A percentile compares a stretch with the other conserved stretches of the same genome.
phyloP scores from a whole-genome alignment of 768 basidiomycete genomes.

The Xerocomellus chrysenteron region DNA sequence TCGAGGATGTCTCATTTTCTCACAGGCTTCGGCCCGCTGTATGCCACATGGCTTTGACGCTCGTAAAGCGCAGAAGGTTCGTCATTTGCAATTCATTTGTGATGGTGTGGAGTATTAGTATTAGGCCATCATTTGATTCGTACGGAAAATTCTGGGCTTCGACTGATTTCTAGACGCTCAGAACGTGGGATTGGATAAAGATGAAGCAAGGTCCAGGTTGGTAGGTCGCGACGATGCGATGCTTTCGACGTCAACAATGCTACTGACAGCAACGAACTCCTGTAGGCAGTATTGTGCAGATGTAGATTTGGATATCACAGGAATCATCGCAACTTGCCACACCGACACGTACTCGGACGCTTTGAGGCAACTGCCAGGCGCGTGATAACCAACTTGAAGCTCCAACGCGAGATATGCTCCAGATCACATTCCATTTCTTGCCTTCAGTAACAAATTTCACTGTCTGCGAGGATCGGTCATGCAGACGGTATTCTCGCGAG shows the following conservation, averaged over 20 bases:
- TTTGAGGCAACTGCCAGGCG: too few relatives aligned
- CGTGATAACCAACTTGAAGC: too few relatives aligned
- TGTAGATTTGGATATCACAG: too few relatives aligned
- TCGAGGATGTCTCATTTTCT: conserved; percentile 3
- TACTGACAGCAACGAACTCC: too few relatives aligned
- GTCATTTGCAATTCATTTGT: background rate
- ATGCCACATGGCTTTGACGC: background rate
- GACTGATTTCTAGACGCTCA: background rate
- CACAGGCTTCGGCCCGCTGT: background rate
- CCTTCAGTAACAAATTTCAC: background rate
- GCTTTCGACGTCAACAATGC: too few relatives aligned
- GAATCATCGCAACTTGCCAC: too few relatives aligned
- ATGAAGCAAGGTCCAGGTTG: background rate
- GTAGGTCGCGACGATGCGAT: background rate
- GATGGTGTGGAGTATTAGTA: too few relatives aligned
- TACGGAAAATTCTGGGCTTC: background rate
- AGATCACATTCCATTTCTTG: background rate
- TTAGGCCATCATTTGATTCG: too few relatives aligned
- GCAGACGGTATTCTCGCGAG: background rate
- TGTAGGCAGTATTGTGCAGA: too few relatives aligned
- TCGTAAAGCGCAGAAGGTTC: background rate
- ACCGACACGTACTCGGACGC: too few relatives aligned
- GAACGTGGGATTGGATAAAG: background rate
- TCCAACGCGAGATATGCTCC: background rate
- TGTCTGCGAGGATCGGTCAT: background rate